A percentile compares a stretch with the other conserved stretches of the same genome.
Evolutionary conservation across 2,329 filamentous ascomycete species (phyloP).

Genomic region (Penicillium brevicompactum): DNA sequence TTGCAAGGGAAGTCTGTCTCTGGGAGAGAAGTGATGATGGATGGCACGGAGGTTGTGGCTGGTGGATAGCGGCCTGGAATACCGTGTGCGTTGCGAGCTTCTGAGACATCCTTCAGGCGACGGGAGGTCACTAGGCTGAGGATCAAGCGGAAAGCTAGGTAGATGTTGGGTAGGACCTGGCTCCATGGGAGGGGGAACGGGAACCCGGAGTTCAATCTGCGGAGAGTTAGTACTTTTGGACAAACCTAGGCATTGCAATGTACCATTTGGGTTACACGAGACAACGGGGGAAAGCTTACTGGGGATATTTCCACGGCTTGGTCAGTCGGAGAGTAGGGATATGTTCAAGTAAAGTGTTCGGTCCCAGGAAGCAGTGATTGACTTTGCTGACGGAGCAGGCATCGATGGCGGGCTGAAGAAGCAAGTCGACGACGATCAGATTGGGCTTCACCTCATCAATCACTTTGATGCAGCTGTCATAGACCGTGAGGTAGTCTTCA

Average conservation of each 20-base stretch:
- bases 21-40: neutral
- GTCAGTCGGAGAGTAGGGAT: neutral
- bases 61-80: neutral
- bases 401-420: neutral
- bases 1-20: neutral
- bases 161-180: conserved; percentile 29
- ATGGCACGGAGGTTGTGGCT: neutral
- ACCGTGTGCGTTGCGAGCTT: neutral
- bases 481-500: conserved; percentile 42
- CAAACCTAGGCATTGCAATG: neutral
- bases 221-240: neutral
- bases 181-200: conserved; percentile 47
- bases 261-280: neutral
- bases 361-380: neutral
- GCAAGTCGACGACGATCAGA: conserved; percentile 40
- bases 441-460: conserved; percentile 38
- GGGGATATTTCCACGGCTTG: neutral
- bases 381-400: neutral
- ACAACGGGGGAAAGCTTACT: neutral
- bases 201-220: conserved; percentile 44
- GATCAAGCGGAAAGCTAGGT: neutral
- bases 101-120: neutral
- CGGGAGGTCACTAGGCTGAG: neutral
- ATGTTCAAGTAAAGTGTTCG: neutral
- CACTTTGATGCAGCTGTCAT: conserved; percentile 30